Percentiles rank a stretch among this genome's conserved stretches.
These are phyloP conservation scores for Nicotiana noctiflora DNA, from an alignment of 257 asterid species.

Conservation along the genomic window DNA sequence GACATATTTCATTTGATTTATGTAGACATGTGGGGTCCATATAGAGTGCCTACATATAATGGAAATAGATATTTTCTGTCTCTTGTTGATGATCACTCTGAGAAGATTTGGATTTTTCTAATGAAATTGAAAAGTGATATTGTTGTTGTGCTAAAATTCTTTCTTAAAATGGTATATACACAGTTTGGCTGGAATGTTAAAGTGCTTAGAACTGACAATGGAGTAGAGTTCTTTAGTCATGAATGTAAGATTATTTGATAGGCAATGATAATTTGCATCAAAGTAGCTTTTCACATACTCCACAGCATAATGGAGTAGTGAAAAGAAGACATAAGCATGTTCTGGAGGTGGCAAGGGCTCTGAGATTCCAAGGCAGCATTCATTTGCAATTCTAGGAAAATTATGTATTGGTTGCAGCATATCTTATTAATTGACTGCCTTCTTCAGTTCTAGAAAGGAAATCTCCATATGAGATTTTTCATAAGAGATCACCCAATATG, in stretches of 20 bases:
- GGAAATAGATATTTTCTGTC: neutral
- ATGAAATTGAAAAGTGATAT: neutral
- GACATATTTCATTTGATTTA: accelerated
- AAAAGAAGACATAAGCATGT: neutral
- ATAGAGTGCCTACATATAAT: neutral
- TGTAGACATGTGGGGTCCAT: neutral
- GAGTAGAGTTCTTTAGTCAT: neutral
- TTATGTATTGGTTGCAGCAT: too few relatives aligned
- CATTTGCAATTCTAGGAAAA: neutral
- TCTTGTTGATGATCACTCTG: neutral
- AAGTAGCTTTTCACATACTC: neutral
- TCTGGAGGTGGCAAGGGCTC: too few relatives aligned
- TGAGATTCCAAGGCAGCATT: neutral
- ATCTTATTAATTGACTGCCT: too few relatives aligned
- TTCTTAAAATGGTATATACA: neutral
- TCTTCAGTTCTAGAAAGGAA: neutral
- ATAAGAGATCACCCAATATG: accelerated
- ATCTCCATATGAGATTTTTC: neutral
- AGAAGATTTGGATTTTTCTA: neutral
- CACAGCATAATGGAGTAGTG: neutral
- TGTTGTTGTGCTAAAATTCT: neutral
- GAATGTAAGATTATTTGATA: neutral
- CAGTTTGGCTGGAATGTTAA: neutral
- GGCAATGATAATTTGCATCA: neutral
- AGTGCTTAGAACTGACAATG: neutral